Evolutionary conservation across 768 basidiomycete genomes (phyloP).

Genomic region (Suillus luteus): DNA sequence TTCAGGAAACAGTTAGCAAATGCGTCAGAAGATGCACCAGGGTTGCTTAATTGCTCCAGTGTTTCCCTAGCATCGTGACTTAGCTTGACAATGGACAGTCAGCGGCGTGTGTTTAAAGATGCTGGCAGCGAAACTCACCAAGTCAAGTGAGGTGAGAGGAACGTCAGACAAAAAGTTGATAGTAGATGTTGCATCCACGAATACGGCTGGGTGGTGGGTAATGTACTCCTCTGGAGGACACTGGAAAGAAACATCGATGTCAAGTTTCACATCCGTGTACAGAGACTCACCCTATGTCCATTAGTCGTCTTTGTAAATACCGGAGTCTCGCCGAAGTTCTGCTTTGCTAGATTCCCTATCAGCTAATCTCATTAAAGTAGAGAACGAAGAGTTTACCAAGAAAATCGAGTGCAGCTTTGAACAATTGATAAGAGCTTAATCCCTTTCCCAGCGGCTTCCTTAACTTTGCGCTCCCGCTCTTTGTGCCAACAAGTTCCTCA

Average conservation of each 20-base stretch:
- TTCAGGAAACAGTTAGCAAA: constrained; percentile 75
- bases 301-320: constrained; percentile 59
- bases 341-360: constrained; percentile 53
- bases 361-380: constrained; percentile 10
- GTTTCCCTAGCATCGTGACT: constrained; percentile 75
- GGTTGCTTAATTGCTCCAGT: constrained; percentile 59
- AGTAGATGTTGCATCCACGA: constrained; percentile 78
- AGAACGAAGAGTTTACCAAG: constrained; percentile 53
- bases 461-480: constrained; percentile 31
- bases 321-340: constrained; percentile 59
- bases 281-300: constrained; percentile 52
- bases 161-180: constrained; percentile 79
- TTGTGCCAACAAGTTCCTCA: constrained; percentile 50
- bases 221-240: constrained; percentile 60
- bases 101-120: constrained; percentile 1
- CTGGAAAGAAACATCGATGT: constrained; percentile 36
- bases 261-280: not conserved
- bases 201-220: constrained; percentile 52
- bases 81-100: constrained; percentile 48
- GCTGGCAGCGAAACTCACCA: constrained; percentile 48
- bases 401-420: constrained; percentile 83
- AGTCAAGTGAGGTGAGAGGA: constrained; percentile 73
- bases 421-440: constrained; percentile 87
- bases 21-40: constrained; percentile 51
- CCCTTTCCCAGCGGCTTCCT: constrained; percentile 73